A percentile compares a stretch with the other conserved stretches of the same genome.
phyloP scores from a whole-genome alignment of 192 early-diverging fungal species.

The Allomyces javanicus region DNA sequence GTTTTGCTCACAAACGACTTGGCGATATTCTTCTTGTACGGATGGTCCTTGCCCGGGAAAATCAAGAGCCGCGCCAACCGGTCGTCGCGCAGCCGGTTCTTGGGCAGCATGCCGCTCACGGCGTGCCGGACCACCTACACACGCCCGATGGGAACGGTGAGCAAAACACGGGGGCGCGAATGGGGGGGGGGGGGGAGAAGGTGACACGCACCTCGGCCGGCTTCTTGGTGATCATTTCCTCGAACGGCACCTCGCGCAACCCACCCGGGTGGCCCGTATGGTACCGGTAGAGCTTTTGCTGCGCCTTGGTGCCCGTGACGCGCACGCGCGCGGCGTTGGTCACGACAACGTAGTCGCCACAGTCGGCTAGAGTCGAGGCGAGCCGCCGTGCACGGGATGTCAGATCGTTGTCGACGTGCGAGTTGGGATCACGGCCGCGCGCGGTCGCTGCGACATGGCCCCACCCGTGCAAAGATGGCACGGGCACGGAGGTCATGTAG shows the following conservation, averaged over 20 bases:
- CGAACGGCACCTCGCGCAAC: conserved; percentile 55
- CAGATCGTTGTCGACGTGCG: background rate
- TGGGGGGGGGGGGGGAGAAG: no score
- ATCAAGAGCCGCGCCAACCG: conserved; percentile 56
- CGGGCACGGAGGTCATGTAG: background rate
- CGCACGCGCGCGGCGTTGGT: conserved; percentile 66
- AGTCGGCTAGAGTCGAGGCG: conserved; percentile 38
- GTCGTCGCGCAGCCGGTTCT: conserved; percentile 65
- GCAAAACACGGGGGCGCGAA: background rate
- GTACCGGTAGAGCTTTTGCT: conserved; percentile 70
- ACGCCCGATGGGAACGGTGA: background rate
- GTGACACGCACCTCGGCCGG: conserved; percentile 37
- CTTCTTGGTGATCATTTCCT: conserved; percentile 50
- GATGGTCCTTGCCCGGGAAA: conserved; percentile 69
- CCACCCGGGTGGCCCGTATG: conserved; percentile 76
- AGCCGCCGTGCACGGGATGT: background rate
- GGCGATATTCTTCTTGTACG: conserved; percentile 66
- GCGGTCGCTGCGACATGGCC: no score
- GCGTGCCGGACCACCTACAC: conserved; percentile 58
- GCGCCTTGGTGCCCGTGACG: conserved; percentile 63
- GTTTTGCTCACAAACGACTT: conserved; percentile 34
- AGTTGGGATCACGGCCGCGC: no score
- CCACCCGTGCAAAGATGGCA: no score
- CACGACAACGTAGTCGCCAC: conserved; percentile 91
- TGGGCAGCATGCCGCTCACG: conserved; percentile 84